Conservation (phyloP, 371 early-diverging fungal genomes). For the Rhizomucor pusillus region DNA sequence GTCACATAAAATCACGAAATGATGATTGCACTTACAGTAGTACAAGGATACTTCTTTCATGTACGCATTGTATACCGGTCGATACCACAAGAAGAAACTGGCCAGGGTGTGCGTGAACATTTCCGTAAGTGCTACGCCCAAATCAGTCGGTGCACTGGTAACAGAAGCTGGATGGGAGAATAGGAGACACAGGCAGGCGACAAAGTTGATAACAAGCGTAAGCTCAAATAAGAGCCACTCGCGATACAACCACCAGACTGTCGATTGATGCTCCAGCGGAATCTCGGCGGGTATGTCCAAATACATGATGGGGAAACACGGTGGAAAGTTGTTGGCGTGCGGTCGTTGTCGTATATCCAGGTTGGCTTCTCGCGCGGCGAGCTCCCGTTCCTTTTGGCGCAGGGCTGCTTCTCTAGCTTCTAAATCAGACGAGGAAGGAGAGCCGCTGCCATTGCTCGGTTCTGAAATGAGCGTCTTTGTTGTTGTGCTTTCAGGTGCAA, state of each 20-base stretch:
- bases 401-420: conserved; percentile 59
- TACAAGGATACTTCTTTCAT: conserved; percentile 86
- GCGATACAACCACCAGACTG: conserved; percentile 67
- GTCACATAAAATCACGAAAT: too few relatives aligned
- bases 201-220: conserved; percentile 76
- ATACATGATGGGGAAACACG: conserved; percentile 81
- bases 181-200: conserved; percentile 73
- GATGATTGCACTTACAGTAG: conserved; percentile 76
- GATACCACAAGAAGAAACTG: conserved; percentile 87
- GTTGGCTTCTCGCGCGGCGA: conserved; percentile 65
- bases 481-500: conserved; percentile 12
- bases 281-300: conserved; percentile 77
- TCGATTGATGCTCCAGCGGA: conserved; percentile 61
- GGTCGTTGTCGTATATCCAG: conserved; percentile 51
- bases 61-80: conserved; percentile 87
- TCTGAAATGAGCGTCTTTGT: conserved; percentile 9
- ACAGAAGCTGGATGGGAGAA: conserved; percentile 66
- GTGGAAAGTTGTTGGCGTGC: conserved; percentile 80
- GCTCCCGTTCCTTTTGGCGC: conserved; percentile 60
- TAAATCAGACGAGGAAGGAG: conserved; percentile 7
- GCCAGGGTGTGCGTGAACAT: conserved; percentile 74
- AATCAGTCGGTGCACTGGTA: conserved; percentile 67
- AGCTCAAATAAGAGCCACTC: conserved; percentile 76
- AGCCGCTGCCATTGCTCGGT: conserved; percentile 1
- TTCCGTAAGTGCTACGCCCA: conserved; percentile 77